Evolutionary conservation across 208 protist genomes (phyloP).

Genomic region (Polymyxa betae): DNA sequence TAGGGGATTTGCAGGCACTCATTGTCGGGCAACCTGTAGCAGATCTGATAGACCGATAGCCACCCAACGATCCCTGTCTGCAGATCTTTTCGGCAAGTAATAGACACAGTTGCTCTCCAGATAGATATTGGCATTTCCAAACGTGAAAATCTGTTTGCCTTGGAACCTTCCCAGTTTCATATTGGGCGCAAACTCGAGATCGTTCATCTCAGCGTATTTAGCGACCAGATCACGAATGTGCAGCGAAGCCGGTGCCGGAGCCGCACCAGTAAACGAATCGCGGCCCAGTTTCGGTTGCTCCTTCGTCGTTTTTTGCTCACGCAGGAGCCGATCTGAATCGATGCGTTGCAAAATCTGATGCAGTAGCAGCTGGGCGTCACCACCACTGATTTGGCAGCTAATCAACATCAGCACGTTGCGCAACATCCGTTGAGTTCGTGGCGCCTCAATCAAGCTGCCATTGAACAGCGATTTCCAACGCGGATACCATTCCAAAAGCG

Average conservation of each 20-base stretch:
- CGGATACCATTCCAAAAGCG: neutral
- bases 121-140: neutral
- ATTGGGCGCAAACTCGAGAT: neutral
- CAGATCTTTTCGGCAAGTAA: neutral
- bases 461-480: neutral
- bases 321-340: neutral
- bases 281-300: neutral
- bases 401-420: neutral
- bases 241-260: neutral
- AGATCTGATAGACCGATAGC: neutral
- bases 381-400: neutral
- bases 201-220: neutral
- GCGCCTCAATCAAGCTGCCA: neutral
- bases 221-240: neutral
- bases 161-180: neutral
- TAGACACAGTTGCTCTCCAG: neutral
- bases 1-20: no score
- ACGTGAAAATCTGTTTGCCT: slow-evolving; percentile 1
- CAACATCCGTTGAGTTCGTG: neutral
- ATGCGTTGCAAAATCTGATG: neutral
- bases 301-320: no score
- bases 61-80: neutral
- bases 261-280: neutral
- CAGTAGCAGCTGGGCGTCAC: neutral
- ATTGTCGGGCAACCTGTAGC: neutral